phyloP scores from a whole-genome alignment of 1,284 basidiomycete species.

The Pseudozyma thailandica region DNA sequence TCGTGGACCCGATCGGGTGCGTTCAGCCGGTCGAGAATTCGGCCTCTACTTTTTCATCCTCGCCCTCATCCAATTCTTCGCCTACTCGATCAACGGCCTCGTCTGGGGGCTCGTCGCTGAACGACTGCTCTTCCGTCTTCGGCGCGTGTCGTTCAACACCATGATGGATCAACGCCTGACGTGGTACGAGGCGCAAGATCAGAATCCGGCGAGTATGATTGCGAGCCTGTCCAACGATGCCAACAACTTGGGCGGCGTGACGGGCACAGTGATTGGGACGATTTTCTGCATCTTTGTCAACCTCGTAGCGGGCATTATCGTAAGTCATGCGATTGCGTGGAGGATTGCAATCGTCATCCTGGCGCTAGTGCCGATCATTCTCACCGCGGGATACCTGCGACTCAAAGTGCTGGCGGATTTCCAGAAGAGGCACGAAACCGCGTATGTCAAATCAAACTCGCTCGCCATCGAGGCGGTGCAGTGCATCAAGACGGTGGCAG shows the following conservation, averaged over 20 bases:
- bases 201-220: slow-evolving; percentile 50
- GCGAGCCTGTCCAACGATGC: slow-evolving; percentile 55
- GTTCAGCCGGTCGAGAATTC: slow-evolving; percentile 44
- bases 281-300: slow-evolving; percentile 62
- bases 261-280: slow-evolving; percentile 58
- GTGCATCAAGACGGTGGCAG: slow-evolving; percentile 56
- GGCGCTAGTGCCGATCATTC: slow-evolving; percentile 53
- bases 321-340: slow-evolving; percentile 55
- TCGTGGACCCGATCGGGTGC: slow-evolving; percentile 35
- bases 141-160: slow-evolving; percentile 46
- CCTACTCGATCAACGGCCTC: slow-evolving; percentile 57
- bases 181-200: slow-evolving; percentile 51
- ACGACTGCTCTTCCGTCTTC: slow-evolving; percentile 54
- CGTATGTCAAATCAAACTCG: slow-evolving; percentile 53
- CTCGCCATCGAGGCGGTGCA: slow-evolving; percentile 60
- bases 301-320: slow-evolving; percentile 51
- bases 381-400: slow-evolving; percentile 54
- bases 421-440: slow-evolving; percentile 59
- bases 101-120: slow-evolving; percentile 57
- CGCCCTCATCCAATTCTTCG: slow-evolving; percentile 52
- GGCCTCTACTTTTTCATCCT: slow-evolving; percentile 59
- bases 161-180: slow-evolving; percentile 45
- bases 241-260: slow-evolving; percentile 56
- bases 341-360: slow-evolving; percentile 60
- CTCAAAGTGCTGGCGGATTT: slow-evolving; percentile 61